Conservation (phyloP, 805 yeast species). For the Sugiyamaella floridensis region DNA sequence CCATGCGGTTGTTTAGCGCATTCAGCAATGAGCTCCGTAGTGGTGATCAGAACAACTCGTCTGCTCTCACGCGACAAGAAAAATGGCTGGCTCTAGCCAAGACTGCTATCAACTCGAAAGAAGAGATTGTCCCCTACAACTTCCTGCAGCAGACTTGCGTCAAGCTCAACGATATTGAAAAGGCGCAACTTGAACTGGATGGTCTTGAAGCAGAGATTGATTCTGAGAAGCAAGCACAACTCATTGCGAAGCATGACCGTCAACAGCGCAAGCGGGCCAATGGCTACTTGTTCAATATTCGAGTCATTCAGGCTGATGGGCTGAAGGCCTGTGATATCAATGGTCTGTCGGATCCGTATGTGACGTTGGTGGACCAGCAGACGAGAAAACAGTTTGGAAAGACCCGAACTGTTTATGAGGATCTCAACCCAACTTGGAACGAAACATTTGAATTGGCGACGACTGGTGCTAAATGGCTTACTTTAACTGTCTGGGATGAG, state of each 20-base stretch:
- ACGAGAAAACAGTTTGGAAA: slow-evolving; percentile 53
- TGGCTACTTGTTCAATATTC: slow-evolving; percentile 55
- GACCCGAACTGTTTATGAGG: slow-evolving; percentile 57
- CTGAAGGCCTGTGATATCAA: slow-evolving; percentile 42
- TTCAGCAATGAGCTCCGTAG: slow-evolving; percentile 21
- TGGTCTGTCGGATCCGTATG: slow-evolving; percentile 50
- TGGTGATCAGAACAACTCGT: slow-evolving; percentile 15
- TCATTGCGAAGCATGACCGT: slow-evolving; percentile 35
- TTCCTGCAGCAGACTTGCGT: slow-evolving; percentile 61
- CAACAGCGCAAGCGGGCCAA: slow-evolving; percentile 20
- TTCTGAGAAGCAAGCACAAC: slow-evolving; percentile 47
- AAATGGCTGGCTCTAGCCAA: slow-evolving; percentile 33
- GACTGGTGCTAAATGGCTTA: slow-evolving; percentile 40
- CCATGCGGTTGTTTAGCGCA: slow-evolving; percentile 20
- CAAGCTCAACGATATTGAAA: slow-evolving; percentile 59
- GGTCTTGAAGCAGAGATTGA: slow-evolving; percentile 51
- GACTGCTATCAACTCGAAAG: slow-evolving; percentile 32
- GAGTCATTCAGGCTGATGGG: slow-evolving; percentile 58
- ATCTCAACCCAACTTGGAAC: slow-evolving; percentile 74
- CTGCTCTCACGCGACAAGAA: slow-evolving; percentile 23
- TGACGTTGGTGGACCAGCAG: slow-evolving; percentile 53
- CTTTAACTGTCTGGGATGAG: slow-evolving; percentile 68
- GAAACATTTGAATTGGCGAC: slow-evolving; percentile 67
- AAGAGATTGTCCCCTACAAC: slow-evolving; percentile 46
- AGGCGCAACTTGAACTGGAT: slow-evolving; percentile 37